Evolutionary conservation across 768 basidiomycete species (phyloP).

Genomic region (Suillus hirtellus): DNA sequence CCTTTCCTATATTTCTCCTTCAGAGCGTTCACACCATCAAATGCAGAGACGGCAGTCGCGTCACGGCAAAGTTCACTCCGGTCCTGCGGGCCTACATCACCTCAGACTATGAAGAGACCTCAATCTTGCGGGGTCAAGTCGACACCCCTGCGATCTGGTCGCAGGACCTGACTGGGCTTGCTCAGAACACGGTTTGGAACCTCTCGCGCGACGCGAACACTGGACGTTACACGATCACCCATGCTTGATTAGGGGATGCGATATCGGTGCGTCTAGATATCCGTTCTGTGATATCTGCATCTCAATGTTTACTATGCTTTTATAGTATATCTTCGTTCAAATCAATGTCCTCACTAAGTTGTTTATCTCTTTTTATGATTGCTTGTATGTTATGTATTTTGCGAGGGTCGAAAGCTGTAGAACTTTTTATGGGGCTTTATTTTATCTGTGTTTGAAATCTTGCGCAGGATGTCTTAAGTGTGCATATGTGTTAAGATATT

Average conservation of each 20-base stretch:
- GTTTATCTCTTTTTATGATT: too few relatives aligned
- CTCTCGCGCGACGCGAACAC: not conserved
- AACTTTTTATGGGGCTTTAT: not conserved
- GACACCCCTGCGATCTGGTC: slow-evolving; percentile 1
- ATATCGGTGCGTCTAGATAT: not conserved
- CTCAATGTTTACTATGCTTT: not conserved
- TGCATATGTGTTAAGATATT: not conserved
- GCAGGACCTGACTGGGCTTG: not conserved
- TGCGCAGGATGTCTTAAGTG: not conserved
- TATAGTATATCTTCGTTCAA: not conserved
- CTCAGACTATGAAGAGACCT: slow-evolving; percentile 5
- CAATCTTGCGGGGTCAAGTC: not conserved
- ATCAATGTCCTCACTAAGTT: not conserved
- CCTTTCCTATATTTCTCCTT: not conserved
- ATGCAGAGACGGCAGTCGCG: not conserved
- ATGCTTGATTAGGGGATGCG: not conserved
- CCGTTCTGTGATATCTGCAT: too few relatives aligned
- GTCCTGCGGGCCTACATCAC: slow-evolving; percentile 5
- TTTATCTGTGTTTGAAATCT: not conserved
- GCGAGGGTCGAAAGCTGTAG: not conserved
- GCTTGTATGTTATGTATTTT: not conserved
- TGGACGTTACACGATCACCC: not conserved
- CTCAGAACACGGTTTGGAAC: not conserved
- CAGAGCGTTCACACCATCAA: not conserved
- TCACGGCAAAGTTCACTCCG: slow-evolving; percentile 1